Evolutionary conservation across 768 basidiomycete genomes (phyloP).

Genomic region (Tubosaeta sp.): DNA sequence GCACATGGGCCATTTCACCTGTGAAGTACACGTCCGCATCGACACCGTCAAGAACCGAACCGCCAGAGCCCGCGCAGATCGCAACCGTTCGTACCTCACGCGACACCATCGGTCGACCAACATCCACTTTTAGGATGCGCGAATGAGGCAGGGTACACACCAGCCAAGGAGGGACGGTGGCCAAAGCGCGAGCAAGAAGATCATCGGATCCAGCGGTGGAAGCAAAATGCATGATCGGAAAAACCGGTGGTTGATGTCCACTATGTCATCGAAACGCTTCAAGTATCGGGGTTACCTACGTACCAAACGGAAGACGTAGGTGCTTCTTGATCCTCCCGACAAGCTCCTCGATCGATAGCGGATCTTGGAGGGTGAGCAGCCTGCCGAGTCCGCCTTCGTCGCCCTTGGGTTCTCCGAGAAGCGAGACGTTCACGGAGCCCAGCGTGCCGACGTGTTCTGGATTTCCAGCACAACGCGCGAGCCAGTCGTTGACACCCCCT

Average conservation of each 20-base stretch:
- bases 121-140: constrained; percentile 49
- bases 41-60: constrained; percentile 64
- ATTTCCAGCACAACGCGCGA: constrained; percentile 52
- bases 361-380: constrained; percentile 55
- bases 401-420: constrained; percentile 39
- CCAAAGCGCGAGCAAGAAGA: constrained; percentile 11
- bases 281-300: constrained; percentile 12
- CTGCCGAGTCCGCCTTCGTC: constrained; percentile 64
- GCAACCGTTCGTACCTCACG: constrained; percentile 58
- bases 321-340: constrained; percentile 66
- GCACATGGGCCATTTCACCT: constrained; percentile 88
- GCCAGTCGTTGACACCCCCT: constrained; percentile 90
- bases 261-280: constrained; percentile 10
- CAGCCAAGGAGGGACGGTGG: constrained; percentile 14
- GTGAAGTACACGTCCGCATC: constrained; percentile 87
- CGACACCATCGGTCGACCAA: constrained; percentile 46
- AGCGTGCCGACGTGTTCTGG: constrained; percentile 27
- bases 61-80: constrained; percentile 90
- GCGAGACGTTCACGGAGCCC: constrained; percentile 22
- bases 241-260: neutral
- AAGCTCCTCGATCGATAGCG: constrained; percentile 56
- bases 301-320: constrained; percentile 58
- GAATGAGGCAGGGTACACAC: constrained; percentile 9
- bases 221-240: neutral
- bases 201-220: constrained; percentile 13